Conservation (phyloP, 2,329 filamentous ascomycete species). For the Knoxdaviesia proteae region DNA sequence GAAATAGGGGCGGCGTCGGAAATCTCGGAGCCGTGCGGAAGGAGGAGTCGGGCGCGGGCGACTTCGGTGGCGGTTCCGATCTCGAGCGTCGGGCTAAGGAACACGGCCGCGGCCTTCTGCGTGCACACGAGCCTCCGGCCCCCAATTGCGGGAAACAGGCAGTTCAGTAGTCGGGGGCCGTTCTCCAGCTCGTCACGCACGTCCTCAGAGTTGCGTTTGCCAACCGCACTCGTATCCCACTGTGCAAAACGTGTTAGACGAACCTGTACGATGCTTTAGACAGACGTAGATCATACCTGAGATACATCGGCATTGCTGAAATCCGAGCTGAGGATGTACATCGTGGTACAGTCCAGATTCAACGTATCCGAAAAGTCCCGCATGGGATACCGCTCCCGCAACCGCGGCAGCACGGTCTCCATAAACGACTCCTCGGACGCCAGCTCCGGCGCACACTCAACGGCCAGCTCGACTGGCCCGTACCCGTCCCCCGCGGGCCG, state of each 20-base stretch:
- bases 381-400: constrained; percentile 12
- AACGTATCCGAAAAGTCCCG: constrained; percentile 13
- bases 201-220: constrained; percentile 9
- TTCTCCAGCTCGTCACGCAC: constrained; percentile 6
- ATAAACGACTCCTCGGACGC: too few species aligned
- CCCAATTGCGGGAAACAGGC: constrained; percentile 14
- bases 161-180: constrained; percentile 6
- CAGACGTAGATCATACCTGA: constrained; percentile 11
- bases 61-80: constrained; percentile 17
- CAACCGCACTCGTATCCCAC: constrained; percentile 9
- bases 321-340: constrained; percentile 19
- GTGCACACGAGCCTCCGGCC: constrained; percentile 16
- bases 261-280: constrained; percentile 14
- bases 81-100: constrained; percentile 13
- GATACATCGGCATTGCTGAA: constrained; percentile 12
- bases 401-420: constrained; percentile 8
- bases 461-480: constrained; percentile 10
- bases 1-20: constrained; percentile 5
- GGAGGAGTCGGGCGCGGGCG: constrained; percentile 14
- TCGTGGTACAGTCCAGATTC: constrained; percentile 20
- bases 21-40: constrained; percentile 6
- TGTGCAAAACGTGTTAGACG: constrained; percentile 16
- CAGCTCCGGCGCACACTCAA: constrained; percentile 8
- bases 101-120: constrained; percentile 16
- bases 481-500: constrained; percentile 6